A percentile compares a stretch with the other conserved stretches of the same genome.
Conservation (phyloP, 768 basidiomycete genomes). For the Mrakia frigida region DNA sequence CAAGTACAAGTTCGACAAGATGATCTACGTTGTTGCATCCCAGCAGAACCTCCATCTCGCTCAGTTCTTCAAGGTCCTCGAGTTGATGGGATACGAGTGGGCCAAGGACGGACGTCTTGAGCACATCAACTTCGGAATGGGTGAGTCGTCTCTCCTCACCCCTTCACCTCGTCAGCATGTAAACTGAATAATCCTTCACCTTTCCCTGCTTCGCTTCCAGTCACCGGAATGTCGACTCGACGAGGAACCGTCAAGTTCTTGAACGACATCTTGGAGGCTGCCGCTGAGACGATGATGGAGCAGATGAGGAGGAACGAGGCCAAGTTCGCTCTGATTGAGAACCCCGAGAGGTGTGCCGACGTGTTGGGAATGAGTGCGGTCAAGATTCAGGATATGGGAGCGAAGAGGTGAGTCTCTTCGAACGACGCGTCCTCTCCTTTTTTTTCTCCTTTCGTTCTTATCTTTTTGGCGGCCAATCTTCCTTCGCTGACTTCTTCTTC, state of each 20-base stretch:
- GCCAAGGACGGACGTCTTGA: slow-evolving; percentile 59
- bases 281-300: slow-evolving; percentile 83
- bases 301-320: slow-evolving; percentile 93
- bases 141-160: neutral
- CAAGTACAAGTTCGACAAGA: slow-evolving; percentile 81
- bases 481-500: neutral
- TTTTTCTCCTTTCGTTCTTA: neutral
- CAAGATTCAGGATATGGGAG: slow-evolving; percentile 96
- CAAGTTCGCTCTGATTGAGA: slow-evolving; percentile 80
- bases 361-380: slow-evolving; percentile 92
- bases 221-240: slow-evolving; percentile 80
- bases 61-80: slow-evolving; percentile 90
- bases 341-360: slow-evolving; percentile 69
- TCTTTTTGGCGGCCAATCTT: neutral
- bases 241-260: slow-evolving; percentile 93
- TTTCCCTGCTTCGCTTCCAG: slow-evolving; percentile 47
- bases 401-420: slow-evolving; percentile 69
- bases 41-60: slow-evolving; percentile 65
- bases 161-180: neutral
- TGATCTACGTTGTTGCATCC: slow-evolving; percentile 85
- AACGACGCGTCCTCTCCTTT: slow-evolving; percentile 33
- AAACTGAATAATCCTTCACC: neutral
- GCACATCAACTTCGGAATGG: slow-evolving; percentile 63
- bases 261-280: slow-evolving; percentile 75
- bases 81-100: slow-evolving; percentile 85